phyloP scores from a whole-genome alignment of 176 grass and related monocot species.

The Puya raimondii region DNA sequence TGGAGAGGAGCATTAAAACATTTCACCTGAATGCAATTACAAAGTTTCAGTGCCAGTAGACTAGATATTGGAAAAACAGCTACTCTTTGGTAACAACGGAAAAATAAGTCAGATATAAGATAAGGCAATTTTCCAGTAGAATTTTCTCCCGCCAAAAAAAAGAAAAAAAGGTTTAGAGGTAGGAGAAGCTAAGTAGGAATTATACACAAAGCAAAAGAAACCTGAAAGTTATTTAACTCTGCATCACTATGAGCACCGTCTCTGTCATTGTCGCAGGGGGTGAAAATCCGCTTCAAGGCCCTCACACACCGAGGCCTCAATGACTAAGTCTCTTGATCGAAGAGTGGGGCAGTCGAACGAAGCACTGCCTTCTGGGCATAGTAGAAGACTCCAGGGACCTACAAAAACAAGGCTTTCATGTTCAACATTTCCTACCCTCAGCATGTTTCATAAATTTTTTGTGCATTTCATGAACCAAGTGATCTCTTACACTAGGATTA shows the following conservation, averaged over 20 bases:
- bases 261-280: conserved; percentile 72
- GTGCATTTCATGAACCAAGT: too few relatives aligned
- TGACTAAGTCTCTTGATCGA: conserved; percentile 85
- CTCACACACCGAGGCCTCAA: conserved; percentile 84
- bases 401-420: not conserved
- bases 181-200: not conserved
- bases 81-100: too few relatives aligned
- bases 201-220: conserved; percentile 5
- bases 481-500: too few relatives aligned
- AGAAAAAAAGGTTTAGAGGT: not conserved
- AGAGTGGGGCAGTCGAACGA: conserved; percentile 80
- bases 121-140: not conserved
- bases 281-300: conserved; percentile 92
- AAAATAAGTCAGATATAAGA: too few relatives aligned
- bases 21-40: conserved; percentile 43
- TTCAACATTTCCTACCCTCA: not conserved
- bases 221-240: conserved; percentile 94
- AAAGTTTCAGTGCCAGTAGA: too few relatives aligned
- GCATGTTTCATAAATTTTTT: too few relatives aligned
- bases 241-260: conserved; percentile 87
- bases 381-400: conserved; percentile 91
- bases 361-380: conserved; percentile 95
- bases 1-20: conserved; percentile 94
- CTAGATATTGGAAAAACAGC: too few relatives aligned
- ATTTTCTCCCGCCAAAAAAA: not conserved